Conservation (phyloP, 345 rosid species). For the Lepidium africanum region DNA sequence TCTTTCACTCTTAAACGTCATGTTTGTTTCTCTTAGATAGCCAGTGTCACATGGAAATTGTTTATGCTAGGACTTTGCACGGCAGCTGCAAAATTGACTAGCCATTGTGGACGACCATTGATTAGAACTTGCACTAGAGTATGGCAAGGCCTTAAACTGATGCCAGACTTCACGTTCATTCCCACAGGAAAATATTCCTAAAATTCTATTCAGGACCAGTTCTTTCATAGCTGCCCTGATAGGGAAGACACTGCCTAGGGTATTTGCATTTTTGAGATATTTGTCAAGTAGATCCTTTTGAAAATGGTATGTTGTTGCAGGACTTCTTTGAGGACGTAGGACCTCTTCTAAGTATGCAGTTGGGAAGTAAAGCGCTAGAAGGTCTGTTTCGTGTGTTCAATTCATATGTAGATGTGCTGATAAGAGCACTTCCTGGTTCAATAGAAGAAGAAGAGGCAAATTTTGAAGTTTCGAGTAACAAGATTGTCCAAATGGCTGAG, state of each 20-base stretch:
- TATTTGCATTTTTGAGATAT: slow-evolving; percentile 1
- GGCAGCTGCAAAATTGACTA: neutral
- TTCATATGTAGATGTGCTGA: slow-evolving; percentile 75
- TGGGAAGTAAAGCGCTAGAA: slow-evolving; percentile 91
- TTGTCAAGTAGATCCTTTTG: slow-evolving; percentile 1
- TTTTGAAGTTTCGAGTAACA: slow-evolving; percentile 67
- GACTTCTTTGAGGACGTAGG: slow-evolving; percentile 99
- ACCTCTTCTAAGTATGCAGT: slow-evolving; percentile 93
- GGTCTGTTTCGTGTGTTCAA: slow-evolving; percentile 90
- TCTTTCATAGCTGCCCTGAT: neutral
- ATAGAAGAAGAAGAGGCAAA: slow-evolving; percentile 94
- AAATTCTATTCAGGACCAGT: neutral
- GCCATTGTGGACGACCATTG: neutral
- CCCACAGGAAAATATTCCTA: neutral
- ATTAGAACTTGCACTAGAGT: neutral
- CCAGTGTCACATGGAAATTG: neutral
- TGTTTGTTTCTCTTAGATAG: neutral
- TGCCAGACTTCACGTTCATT: neutral
- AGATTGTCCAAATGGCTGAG: slow-evolving; percentile 91
- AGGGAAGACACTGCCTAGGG: neutral
- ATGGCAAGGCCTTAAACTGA: neutral
- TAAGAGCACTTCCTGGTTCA: slow-evolving; percentile 93
- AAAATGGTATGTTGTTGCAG: slow-evolving; percentile 29
- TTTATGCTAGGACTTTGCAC: neutral
- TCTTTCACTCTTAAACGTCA: neutral